Conservation (phyloP, 116 monocot genomes). For the Iris pallida region DNA sequence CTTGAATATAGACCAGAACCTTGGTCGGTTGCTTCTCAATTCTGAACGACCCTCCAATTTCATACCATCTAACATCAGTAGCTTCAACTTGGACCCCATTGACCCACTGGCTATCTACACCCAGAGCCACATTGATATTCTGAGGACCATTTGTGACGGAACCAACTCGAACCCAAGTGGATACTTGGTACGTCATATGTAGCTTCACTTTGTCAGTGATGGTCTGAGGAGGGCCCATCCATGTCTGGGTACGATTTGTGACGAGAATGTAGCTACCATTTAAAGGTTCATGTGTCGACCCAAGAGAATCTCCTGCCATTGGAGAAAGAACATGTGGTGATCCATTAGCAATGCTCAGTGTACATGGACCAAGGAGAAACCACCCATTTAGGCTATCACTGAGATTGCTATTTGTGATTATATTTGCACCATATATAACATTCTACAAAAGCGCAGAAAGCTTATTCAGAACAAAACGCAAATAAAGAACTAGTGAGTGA, state of each 20-base stretch:
- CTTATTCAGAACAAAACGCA: not conserved
- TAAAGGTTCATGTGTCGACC: constrained; percentile 9
- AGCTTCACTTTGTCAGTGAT: constrained; percentile 21
- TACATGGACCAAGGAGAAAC: constrained; percentile 75
- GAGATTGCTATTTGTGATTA: constrained; percentile 74
- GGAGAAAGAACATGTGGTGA: constrained; percentile 23
- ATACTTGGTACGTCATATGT: constrained; percentile 32
- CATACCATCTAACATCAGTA: constrained; percentile 35
- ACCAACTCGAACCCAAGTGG: constrained; percentile 35
- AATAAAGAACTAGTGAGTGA: not conserved
- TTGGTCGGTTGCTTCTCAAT: constrained; percentile 22
- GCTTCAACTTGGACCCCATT: constrained; percentile 31
- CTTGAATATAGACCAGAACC: constrained; percentile 24
- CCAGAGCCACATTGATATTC: constrained; percentile 23
- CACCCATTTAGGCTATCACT: constrained; percentile 62
- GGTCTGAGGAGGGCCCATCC: constrained; percentile 28
- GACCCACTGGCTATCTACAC: constrained; percentile 23
- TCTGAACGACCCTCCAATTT: constrained; percentile 32
- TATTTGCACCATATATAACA: constrained; percentile 52
- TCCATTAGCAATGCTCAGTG: constrained; percentile 38
- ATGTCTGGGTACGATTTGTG: constrained; percentile 28
- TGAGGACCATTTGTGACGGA: constrained; percentile 13
- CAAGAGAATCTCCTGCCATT: constrained; percentile 30
- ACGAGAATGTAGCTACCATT: constrained; percentile 25
- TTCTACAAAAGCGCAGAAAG: constrained; percentile 21